A percentile compares a stretch with the other conserved stretches of the same genome.
Conservation (phyloP, 164 flowering plant genomes). For the Aristolochia contorta region DNA sequence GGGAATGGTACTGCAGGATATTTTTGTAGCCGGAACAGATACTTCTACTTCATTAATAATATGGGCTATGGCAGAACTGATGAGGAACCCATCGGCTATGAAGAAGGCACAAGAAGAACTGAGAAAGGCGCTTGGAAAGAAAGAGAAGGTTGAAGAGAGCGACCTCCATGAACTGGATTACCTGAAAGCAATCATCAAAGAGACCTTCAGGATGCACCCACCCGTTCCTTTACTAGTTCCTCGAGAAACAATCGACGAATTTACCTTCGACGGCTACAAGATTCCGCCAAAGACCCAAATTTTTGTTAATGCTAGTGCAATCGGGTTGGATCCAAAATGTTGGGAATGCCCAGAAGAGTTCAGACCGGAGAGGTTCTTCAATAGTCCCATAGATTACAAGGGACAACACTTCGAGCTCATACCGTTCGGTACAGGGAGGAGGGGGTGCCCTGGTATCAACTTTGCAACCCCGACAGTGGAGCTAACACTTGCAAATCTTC, state of each 20-base stretch:
- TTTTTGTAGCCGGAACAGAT: slow-evolving; percentile 2
- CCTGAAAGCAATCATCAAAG: slow-evolving; percentile 1
- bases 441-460: slow-evolving; percentile 4
- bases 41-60: not conserved
- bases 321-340: not conserved
- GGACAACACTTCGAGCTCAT: slow-evolving; percentile 6
- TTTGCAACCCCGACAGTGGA: not conserved
- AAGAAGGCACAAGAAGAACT: slow-evolving; percentile 3
- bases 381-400: not conserved
- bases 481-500: slow-evolving; percentile 6
- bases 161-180: not conserved
- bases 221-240: not conserved
- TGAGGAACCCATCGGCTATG: not conserved
- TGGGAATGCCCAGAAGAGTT: slow-evolving; percentile 1
- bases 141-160: not conserved
- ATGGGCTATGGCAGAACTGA: slow-evolving; percentile 8
- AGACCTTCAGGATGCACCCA: not conserved
- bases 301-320: not conserved
- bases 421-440: slow-evolving; percentile 8
- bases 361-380: slow-evolving; percentile 7
- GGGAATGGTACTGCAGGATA: not conserved
- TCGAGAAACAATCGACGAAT: not conserved
- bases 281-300: not conserved
- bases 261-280: not conserved
- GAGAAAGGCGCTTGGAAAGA: not conserved